Conservation (phyloP, 2,329 filamentous ascomycete genomes). For the Neofusicoccum sp. region DNA sequence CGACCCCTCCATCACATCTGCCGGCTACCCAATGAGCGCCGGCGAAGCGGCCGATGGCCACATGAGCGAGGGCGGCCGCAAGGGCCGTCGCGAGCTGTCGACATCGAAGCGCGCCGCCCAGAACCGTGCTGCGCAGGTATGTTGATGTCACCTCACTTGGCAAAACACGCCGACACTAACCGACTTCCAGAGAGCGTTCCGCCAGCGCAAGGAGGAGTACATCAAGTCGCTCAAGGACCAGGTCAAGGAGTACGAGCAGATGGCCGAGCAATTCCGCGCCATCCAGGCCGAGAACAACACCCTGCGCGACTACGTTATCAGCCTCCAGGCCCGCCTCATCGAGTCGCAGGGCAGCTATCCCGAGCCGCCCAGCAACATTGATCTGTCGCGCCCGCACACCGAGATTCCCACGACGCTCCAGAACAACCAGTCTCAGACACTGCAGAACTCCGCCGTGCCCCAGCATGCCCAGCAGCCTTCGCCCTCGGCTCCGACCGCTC, state of each 20-base stretch:
- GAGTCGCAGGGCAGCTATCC: conserved; percentile 83
- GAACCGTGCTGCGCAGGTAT: conserved; percentile 93
- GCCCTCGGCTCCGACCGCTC: conserved; percentile 25
- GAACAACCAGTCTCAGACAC: conserved; percentile 27
- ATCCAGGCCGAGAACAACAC: conserved; percentile 86
- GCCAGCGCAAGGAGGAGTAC: conserved; percentile 95
- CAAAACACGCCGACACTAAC: not conserved
- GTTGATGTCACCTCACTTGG: conserved; percentile 29
- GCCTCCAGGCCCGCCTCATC: conserved; percentile 80
- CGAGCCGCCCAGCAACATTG: conserved; percentile 76
- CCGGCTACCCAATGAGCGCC: conserved; percentile 48
- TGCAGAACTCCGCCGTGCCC: not conserved
- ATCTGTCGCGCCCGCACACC: conserved; percentile 58
- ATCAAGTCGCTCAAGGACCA: conserved; percentile 97
- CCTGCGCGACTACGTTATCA: conserved; percentile 88
- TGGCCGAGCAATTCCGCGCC: conserved; percentile 76
- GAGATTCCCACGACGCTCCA: conserved; percentile 1
- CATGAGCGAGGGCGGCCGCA: conserved; percentile 53
- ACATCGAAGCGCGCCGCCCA: conserved; percentile 96
- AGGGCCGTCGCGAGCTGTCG: conserved; percentile 86
- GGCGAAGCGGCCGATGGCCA: conserved; percentile 47
- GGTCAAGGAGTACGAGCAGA: conserved; percentile 73
- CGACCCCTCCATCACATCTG: conserved; percentile 57
- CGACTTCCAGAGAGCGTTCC: conserved; percentile 75
- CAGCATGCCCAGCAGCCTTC: not conserved